Percentiles rank a stretch among this genome's conserved stretches.
These are phyloP conservation scores for Pelargonium citronellum DNA, from an alignment of 441 rosid genomes.

Conservation along the genomic window DNA sequence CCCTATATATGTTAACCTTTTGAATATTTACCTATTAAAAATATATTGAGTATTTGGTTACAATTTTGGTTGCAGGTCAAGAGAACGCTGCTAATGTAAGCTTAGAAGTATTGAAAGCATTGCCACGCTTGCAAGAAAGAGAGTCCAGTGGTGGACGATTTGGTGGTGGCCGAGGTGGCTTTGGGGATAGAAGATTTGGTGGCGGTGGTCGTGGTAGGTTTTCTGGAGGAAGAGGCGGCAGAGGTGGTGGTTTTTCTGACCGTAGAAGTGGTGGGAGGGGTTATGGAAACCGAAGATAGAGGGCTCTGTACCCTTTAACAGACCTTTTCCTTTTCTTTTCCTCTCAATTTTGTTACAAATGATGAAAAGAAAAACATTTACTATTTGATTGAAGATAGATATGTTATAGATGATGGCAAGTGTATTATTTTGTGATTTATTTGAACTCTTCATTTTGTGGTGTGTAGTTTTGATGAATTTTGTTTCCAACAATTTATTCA, in stretches of 20 bases:
- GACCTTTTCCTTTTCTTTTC: no score
- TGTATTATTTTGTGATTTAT: no score
- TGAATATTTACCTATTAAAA: no score
- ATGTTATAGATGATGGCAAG: no score
- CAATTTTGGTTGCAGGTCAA: slow-evolving; percentile 38
- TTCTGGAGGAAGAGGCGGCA: not conserved
- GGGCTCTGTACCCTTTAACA: not conserved
- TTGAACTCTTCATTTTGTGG: no score
- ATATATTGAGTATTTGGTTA: no score
- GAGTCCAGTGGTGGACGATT: slow-evolving; percentile 57
- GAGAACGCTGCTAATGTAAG: slow-evolving; percentile 63
- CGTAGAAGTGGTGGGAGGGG: not conserved
- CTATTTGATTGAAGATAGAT: no score
- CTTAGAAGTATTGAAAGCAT: slow-evolving; percentile 52
- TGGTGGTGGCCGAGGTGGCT: slow-evolving; percentile 40
- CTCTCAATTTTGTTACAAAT: no score
- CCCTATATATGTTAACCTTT: no score
- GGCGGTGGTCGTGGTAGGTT: not conserved
- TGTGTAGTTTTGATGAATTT: no score
- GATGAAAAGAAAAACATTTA: no score
- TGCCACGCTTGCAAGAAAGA: slow-evolving; percentile 73
- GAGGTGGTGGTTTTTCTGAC: not conserved
- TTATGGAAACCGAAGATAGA: not conserved
- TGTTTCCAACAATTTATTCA: no score
- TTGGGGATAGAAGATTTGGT: slow-evolving; percentile 23